Conservation (phyloP, 371 early-diverging fungal species). For the Basidiobolus meristosporus region DNA sequence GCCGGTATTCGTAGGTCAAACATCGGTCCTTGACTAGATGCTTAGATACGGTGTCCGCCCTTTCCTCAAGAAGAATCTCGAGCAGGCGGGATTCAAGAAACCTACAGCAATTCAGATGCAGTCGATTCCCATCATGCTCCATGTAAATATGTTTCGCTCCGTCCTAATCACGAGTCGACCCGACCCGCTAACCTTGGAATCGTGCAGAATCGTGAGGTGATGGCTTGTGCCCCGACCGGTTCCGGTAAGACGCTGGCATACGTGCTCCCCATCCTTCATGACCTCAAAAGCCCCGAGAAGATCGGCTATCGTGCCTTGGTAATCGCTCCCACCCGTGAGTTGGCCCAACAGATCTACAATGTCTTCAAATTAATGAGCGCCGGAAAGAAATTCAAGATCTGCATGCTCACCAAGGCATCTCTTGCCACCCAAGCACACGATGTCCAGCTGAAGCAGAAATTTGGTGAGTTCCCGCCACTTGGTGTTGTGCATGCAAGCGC, state of each 20-base stretch:
- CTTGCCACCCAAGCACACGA: constrained; percentile 38
- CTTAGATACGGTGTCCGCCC: constrained; percentile 37
- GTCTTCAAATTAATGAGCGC: constrained; percentile 46
- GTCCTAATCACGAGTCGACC: not conserved
- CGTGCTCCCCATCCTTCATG: constrained; percentile 77
- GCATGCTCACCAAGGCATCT: constrained; percentile 60
- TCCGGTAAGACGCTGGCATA: constrained; percentile 99
- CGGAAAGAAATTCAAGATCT: constrained; percentile 51
- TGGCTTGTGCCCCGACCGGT: constrained; percentile 91
- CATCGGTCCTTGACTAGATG: not conserved
- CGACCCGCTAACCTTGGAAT: not conserved
- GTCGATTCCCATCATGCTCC: constrained; percentile 64
- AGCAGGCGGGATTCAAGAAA: constrained; percentile 36
- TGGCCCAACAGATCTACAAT: constrained; percentile 84
- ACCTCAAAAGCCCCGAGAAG: constrained; percentile 48
- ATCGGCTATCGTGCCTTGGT: constrained; percentile 73
- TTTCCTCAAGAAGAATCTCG: constrained; percentile 43
- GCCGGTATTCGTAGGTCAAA: not conserved
- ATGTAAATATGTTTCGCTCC: constrained; percentile 19
- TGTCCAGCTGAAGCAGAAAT: constrained; percentile 47
- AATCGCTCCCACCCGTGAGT: constrained; percentile 94
- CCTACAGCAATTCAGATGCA: constrained; percentile 96
- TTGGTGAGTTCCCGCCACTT: constrained; percentile 15
- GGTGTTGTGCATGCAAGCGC: not conserved
- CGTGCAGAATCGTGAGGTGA: constrained; percentile 54